Percentiles rank a stretch among this genome's conserved stretches.
Conservation (phyloP, 2,329 filamentous ascomycete genomes). For the Pestalotiopsis sp. region DNA sequence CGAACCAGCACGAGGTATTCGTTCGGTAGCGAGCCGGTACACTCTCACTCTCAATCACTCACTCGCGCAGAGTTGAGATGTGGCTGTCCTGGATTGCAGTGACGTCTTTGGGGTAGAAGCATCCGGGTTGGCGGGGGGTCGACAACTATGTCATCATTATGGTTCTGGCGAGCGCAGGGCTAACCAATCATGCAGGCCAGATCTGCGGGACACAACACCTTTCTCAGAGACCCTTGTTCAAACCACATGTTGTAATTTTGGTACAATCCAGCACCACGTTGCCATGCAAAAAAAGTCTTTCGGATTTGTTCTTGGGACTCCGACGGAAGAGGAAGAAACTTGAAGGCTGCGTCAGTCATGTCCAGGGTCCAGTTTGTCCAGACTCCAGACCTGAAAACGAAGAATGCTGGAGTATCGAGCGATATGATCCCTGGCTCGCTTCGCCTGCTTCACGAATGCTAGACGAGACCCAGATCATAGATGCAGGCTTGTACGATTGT, state of each 20-base stretch:
- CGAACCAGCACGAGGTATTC: neutral
- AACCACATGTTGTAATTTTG: neutral
- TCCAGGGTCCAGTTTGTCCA: neutral
- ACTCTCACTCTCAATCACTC: neutral
- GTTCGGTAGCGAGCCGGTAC: neutral
- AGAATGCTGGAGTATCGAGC: too few relatives aligned
- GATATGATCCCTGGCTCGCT: too few relatives aligned
- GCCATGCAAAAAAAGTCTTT: neutral
- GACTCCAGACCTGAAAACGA: neutral
- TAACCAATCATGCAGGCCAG: neutral
- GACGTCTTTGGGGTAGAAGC: conserved; percentile 3
- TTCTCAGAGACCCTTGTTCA: neutral
- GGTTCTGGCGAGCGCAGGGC: conserved; percentile 5
- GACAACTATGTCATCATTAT: conserved; percentile 10
- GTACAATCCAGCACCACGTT: neutral
- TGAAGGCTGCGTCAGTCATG: too few relatives aligned
- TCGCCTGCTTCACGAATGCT: too few relatives aligned
- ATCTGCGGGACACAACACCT: neutral
- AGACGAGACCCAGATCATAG: too few relatives aligned
- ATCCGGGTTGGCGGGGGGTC: neutral
- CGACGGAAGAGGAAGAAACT: neutral
- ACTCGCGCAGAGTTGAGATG: neutral
- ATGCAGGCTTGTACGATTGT: too few relatives aligned
- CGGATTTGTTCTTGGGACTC: neutral
- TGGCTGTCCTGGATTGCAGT: conserved; percentile 5